Evolutionary conservation across 225 moss, liverwort and hornwort genomes (phyloP), one percentile per base, ranked within the genome.

Genomic region (Antitrichia curtipendula): DNA sequence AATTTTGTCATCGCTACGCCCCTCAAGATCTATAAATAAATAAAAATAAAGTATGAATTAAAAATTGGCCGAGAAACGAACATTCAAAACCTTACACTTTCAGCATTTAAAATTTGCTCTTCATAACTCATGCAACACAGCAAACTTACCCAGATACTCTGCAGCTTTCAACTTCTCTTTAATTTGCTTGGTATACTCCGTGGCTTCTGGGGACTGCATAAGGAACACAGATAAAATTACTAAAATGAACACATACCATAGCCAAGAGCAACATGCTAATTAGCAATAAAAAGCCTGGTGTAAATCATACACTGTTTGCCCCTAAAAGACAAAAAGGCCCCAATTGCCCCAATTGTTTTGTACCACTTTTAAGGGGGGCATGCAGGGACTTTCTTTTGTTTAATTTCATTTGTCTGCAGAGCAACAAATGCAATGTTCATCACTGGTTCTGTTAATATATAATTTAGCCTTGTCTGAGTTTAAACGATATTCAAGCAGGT

Each of bases 131-230:
- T 31, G 59, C 16, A 83, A 78, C 19, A 75, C 21, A 57, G 22
- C 27, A 54, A 86, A 86, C 95, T 92, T 86, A 98, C 98, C 98
- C 92, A 98, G 88, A 89, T 97, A 97, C 82, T 97, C 98, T 57
- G 98, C 98, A 81, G 96, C 93, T 93, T 98, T 98, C 91, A 98
- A 66, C 85, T 91, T 98, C 91, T 97, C 96, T 93, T 98, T 98
- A 57, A 98, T 98, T 88, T 93, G 93, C 84, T 66, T 93, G 36
- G 98, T 95, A 56, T 93, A 96, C 77, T 96, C 97, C 65, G 91
- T 82, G 41, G 96, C 98, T 86, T 98, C 98, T 52, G 94, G 84
- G 28, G 98, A 98, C 98, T 98, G 93, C 66, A 84, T 43, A 66
- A 87, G 31, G 31, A 83, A 86, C 72, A 88, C 68, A 56, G 22